Evolutionary conservation across 345 rosid species (phyloP).

Genomic region (Turritis glabra): DNA sequence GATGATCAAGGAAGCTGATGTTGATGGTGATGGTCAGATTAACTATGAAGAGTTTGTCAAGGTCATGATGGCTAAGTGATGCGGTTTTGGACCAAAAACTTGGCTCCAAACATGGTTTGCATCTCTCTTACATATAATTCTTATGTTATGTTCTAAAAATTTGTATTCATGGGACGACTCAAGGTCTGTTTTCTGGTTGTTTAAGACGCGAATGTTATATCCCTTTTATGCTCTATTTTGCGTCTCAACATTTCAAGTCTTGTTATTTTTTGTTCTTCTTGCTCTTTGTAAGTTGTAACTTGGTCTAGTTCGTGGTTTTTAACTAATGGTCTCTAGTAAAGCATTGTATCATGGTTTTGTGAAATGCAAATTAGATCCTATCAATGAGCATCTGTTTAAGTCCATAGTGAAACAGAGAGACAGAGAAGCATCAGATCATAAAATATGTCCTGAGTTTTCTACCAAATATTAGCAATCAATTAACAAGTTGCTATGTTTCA

Average conservation of each 20-base stretch:
- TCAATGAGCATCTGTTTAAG: neutral
- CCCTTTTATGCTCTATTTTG: slow-evolving; percentile 21
- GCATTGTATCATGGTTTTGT: slow-evolving; percentile 26
- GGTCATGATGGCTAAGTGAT: slow-evolving; percentile 89
- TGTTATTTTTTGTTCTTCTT: neutral
- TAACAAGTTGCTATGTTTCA: neutral
- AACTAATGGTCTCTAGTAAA: slow-evolving; percentile 13
- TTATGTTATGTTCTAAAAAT: slow-evolving; percentile 21
- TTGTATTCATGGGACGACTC: slow-evolving; percentile 30
- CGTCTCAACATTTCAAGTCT: slow-evolving; percentile 5
- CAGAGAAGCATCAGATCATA: neutral
- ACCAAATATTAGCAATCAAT: neutral
- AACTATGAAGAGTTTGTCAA: slow-evolving; percentile 84
- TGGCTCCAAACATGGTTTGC: slow-evolving; percentile 9
- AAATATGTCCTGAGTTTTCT: neutral
- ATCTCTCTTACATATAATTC: slow-evolving; percentile 27
- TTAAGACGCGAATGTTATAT: slow-evolving; percentile 24
- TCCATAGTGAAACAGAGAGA: neutral
- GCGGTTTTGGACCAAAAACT: neutral
- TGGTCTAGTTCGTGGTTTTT: slow-evolving; percentile 23
- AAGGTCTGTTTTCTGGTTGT: slow-evolving; percentile 8
- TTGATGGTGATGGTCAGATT: slow-evolving; percentile 85
- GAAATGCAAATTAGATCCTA: slow-evolving; percentile 16
- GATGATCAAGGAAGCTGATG: slow-evolving; percentile 89
- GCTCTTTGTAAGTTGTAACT: slow-evolving; percentile 27